These are phyloP conservation scores for Saururus chinensis DNA, from an alignment of 164 flowering plant genomes.

Conservation along the genomic window DNA sequence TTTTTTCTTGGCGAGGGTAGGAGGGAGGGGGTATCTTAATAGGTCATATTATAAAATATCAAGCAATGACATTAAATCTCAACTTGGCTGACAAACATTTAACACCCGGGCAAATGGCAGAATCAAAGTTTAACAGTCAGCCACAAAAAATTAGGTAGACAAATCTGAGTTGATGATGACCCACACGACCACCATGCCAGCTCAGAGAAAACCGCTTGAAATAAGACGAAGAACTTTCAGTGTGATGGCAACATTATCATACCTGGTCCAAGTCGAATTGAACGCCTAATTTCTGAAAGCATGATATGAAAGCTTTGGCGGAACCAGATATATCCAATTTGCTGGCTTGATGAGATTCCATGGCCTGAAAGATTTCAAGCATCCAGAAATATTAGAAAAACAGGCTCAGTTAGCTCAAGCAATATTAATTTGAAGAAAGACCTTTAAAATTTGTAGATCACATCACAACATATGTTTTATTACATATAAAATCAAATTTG, in stretches of 20 bases:
- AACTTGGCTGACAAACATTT: too few relatives aligned
- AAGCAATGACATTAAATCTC: too few relatives aligned
- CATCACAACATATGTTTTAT: too few relatives aligned
- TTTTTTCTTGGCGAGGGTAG: too few relatives aligned
- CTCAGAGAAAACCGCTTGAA: neutral
- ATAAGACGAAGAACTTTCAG: neutral
- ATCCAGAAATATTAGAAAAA: neutral
- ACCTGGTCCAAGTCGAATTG: slow-evolving; percentile 71
- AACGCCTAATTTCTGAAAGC: slow-evolving; percentile 85
- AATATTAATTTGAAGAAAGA: too few relatives aligned
- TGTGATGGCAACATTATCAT: neutral
- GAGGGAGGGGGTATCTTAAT: too few relatives aligned
- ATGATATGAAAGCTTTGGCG: slow-evolving; percentile 87
- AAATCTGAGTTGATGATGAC: neutral
- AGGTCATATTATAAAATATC: too few relatives aligned
- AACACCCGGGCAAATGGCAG: too few relatives aligned
- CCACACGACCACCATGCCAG: neutral
- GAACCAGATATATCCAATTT: slow-evolving; percentile 89
- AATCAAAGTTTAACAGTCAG: neutral
- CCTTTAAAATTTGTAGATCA: too few relatives aligned
- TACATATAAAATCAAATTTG: too few relatives aligned
- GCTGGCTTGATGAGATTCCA: slow-evolving; percentile 95
- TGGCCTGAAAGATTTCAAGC: slow-evolving; percentile 39
- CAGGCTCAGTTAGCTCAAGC: neutral
- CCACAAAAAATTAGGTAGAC: neutral